These are phyloP conservation scores for Yarrowia deformans DNA, from an alignment of 805 yeast genomes.

Conservation along the genomic window DNA sequence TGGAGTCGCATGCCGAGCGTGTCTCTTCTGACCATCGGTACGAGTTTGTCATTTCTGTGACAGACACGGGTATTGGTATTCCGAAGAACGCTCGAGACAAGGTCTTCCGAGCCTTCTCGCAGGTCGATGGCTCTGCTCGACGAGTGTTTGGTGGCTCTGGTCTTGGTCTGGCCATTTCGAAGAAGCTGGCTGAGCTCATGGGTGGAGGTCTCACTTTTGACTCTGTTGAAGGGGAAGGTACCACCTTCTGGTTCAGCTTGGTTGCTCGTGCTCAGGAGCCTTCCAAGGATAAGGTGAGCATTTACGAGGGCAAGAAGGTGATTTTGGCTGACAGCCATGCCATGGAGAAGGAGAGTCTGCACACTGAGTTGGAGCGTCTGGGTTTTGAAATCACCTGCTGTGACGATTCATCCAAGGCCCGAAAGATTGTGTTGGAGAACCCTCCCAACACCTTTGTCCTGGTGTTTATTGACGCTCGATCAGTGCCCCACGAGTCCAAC, in stretches of 20 bases:
- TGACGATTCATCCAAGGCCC: constrained; percentile 44
- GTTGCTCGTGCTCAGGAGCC: constrained; percentile 48
- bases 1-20: constrained; percentile 48
- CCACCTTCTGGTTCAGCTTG: constrained; percentile 55
- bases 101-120: constrained; percentile 62
- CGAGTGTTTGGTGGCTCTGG: constrained; percentile 63
- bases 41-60: constrained; percentile 54
- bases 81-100: constrained; percentile 55
- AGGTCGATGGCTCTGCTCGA: constrained; percentile 63
- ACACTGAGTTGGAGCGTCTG: constrained; percentile 50
- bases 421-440: constrained; percentile 39
- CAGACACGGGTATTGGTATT: constrained; percentile 64
- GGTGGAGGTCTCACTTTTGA: constrained; percentile 58
- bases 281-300: constrained; percentile 44
- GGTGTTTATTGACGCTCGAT: constrained; percentile 44
- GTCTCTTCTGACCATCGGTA: constrained; percentile 52
- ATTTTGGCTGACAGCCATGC: constrained; percentile 51
- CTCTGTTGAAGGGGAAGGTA: constrained; percentile 57
- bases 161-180: constrained; percentile 58
- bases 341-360: constrained; percentile 51
- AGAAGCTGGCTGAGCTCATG: constrained; percentile 59
- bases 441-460: constrained; percentile 42
- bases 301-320: constrained; percentile 45
- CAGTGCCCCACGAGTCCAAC: constrained; percentile 12
- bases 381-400: constrained; percentile 51